phyloP scores from a whole-genome alignment of 2,329 filamentous ascomycete genomes.

The Penicillium hordei region DNA sequence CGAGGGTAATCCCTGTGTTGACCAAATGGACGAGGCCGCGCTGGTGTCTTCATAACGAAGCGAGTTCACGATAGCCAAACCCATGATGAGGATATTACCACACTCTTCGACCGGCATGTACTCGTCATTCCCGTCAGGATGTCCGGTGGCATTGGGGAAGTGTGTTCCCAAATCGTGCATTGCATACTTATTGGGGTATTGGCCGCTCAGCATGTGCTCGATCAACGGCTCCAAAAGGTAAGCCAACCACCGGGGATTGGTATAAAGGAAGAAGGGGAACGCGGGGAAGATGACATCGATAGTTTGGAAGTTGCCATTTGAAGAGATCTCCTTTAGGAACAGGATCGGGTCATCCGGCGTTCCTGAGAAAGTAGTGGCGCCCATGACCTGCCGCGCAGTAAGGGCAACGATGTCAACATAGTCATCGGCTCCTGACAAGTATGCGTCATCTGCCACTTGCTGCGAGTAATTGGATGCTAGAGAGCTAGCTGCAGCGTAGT shows the following conservation, averaged over 20 bases:
- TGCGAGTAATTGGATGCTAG: slow-evolving; percentile 73
- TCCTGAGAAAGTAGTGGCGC: slow-evolving; percentile 72
- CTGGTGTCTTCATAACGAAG: slow-evolving; percentile 62
- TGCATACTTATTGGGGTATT: slow-evolving; percentile 70
- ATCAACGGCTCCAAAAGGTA: slow-evolving; percentile 77
- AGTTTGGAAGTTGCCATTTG: slow-evolving; percentile 80
- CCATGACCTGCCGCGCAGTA: slow-evolving; percentile 76
- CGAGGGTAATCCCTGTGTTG: slow-evolving; percentile 40
- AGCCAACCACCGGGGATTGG: slow-evolving; percentile 75
- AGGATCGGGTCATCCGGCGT: slow-evolving; percentile 69
- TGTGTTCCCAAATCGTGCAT: slow-evolving; percentile 56
- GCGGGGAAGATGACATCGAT: slow-evolving; percentile 86
- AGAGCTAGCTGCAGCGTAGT: slow-evolving; percentile 63
- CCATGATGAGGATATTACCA: slow-evolving; percentile 78
- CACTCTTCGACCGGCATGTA: slow-evolving; percentile 61
- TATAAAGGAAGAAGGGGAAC: slow-evolving; percentile 84
- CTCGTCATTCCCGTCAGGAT: slow-evolving; percentile 55
- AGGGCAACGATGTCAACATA: slow-evolving; percentile 77
- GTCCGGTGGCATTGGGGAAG: slow-evolving; percentile 57
- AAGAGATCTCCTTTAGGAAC: slow-evolving; percentile 84
- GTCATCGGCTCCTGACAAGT: slow-evolving; percentile 69
- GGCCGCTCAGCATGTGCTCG: slow-evolving; percentile 77
- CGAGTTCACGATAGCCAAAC: slow-evolving; percentile 72
- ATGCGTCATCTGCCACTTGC: slow-evolving; percentile 69
- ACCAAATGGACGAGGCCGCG: slow-evolving; percentile 60